A percentile compares a stretch with the other conserved stretches of the same genome.
phyloP scores from a whole-genome alignment of 257 asterid species.

The Solanum corneliomulleri region DNA sequence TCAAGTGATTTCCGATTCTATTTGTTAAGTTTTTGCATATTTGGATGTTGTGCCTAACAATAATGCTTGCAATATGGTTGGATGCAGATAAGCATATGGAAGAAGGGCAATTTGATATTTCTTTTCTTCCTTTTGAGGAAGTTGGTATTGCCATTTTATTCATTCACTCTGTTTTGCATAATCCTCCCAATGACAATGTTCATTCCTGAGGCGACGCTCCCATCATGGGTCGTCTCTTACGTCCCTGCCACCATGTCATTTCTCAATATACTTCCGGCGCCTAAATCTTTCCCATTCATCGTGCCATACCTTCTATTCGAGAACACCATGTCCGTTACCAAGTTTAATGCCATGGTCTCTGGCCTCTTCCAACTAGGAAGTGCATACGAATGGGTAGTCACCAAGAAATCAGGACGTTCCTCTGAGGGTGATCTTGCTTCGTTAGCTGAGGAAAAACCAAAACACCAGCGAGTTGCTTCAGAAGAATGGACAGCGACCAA shows the following conservation, averaged over 20 bases:
- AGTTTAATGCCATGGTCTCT: conserved; percentile 90
- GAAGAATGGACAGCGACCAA: conserved; percentile 29
- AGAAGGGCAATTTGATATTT: conserved; percentile 35
- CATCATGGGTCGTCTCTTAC: conserved; percentile 86
- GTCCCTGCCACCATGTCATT: conserved; percentile 74
- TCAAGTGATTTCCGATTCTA: not conserved
- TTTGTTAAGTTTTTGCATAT: not conserved
- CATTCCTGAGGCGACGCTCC: conserved; percentile 83
- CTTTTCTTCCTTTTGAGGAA: conserved; percentile 77
- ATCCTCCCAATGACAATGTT: conserved; percentile 95
- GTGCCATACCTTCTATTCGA: conserved; percentile 83
- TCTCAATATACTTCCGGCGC: conserved; percentile 75
- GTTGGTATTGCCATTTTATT: conserved; percentile 79
- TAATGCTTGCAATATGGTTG: not conserved
- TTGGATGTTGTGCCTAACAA: not conserved
- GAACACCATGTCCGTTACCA: conserved; percentile 95
- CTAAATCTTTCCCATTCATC: conserved; percentile 84
- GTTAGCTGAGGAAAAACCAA: conserved; percentile 33
- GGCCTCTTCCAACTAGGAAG: conserved; percentile 91
- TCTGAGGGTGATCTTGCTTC: conserved; percentile 72
- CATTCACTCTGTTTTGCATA: conserved; percentile 84
- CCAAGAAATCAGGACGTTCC: conserved; percentile 82
- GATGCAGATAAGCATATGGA: conserved; percentile 42
- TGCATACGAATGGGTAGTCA: conserved; percentile 94
- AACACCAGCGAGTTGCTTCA: conserved; percentile 49